These are phyloP conservation scores for Strigomonas culicis DNA, from an alignment of 208 protist genomes.

Conservation along the genomic window DNA sequence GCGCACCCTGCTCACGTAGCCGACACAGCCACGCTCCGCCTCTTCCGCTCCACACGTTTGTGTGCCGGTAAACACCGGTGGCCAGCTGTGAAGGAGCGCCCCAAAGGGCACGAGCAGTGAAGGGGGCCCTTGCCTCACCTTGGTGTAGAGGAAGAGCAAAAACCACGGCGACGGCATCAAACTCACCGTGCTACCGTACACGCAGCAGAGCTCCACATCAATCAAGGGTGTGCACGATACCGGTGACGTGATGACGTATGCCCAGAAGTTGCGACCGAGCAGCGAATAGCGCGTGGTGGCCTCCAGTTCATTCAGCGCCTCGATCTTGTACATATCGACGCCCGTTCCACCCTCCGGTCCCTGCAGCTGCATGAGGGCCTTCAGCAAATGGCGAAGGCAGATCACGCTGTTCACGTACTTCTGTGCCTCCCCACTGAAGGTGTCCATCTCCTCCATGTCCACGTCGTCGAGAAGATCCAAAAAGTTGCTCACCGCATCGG, in stretches of 20 bases:
- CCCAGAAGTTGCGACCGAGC: slow-evolving; percentile 87
- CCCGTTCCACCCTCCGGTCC: slow-evolving; percentile 43
- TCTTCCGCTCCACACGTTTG: slow-evolving; percentile 18
- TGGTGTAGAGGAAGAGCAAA: slow-evolving; percentile 62
- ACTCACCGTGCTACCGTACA: slow-evolving; percentile 78
- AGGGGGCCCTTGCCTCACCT: slow-evolving; percentile 45
- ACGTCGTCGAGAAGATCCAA: slow-evolving; percentile 65
- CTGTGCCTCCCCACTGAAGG: slow-evolving; percentile 77
- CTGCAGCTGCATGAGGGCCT: slow-evolving; percentile 37
- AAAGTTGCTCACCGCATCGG: slow-evolving; percentile 77
- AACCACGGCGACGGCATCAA: slow-evolving; percentile 84
- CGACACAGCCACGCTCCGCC: not conserved
- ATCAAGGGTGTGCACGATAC: slow-evolving; percentile 60
- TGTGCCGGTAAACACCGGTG: slow-evolving; percentile 33
- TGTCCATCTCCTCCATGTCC: slow-evolving; percentile 24
- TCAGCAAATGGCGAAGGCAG: slow-evolving; percentile 66
- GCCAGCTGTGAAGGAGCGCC: slow-evolving; percentile 47
- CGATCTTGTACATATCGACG: slow-evolving; percentile 86
- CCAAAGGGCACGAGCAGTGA: slow-evolving; percentile 73
- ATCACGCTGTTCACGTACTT: slow-evolving; percentile 86
- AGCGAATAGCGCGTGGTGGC: slow-evolving; percentile 80
- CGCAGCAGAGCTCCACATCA: slow-evolving; percentile 65
- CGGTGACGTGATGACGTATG: slow-evolving; percentile 62
- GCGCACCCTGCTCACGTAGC: slow-evolving; percentile 39
- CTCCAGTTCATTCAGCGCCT: slow-evolving; percentile 90